These are phyloP conservation scores for Iris macrosiphon DNA, from an alignment of 106 monocot species.

Conservation along the genomic window DNA sequence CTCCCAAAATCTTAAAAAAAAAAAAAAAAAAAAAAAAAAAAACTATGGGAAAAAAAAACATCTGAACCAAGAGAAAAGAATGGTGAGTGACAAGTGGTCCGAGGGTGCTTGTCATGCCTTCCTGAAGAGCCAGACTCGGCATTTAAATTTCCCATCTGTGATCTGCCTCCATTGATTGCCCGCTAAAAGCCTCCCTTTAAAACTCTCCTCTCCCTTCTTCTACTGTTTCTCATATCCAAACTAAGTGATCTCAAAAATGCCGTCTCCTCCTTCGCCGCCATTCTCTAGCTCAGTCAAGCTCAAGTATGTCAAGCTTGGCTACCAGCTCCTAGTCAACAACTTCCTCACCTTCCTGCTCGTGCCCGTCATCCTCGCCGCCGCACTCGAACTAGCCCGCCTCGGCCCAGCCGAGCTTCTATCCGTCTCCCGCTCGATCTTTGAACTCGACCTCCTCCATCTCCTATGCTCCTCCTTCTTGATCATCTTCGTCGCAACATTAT, in stretches of 20 bases:
- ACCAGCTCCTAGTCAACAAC: slow-evolving; percentile 36
- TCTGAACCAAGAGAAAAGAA: too few species aligned
- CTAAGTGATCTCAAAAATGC: too few species aligned
- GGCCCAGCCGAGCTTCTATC: slow-evolving; percentile 25
- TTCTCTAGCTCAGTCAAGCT: too few species aligned
- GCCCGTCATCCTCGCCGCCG: slow-evolving; percentile 15
- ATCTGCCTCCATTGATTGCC: too few species aligned
- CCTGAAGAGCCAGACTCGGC: too few species aligned
- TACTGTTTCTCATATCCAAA: too few species aligned
- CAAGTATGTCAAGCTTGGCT: slow-evolving; percentile 33
- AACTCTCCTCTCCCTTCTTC: slow-evolving; percentile 1
- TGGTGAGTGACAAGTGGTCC: too few species aligned
- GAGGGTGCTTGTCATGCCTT: too few species aligned
- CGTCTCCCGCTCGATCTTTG: slow-evolving; percentile 9
- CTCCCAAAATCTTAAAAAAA: too few species aligned
- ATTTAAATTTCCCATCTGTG: too few species aligned
- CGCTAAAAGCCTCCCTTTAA: background rate
- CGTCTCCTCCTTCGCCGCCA: slow-evolving; percentile 12
- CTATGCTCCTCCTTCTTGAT: slow-evolving; percentile 10
- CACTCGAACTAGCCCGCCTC: slow-evolving; percentile 12
- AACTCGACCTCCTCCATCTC: slow-evolving; percentile 6
- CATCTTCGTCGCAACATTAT: slow-evolving; percentile 13
- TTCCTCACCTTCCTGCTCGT: slow-evolving; percentile 22
- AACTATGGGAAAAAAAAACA: too few species aligned
- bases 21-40: too few species aligned